Base-by-base conservation (phyloP, 2,329 filamentous ascomycete species). In the Gaeumannomyces sp. region DNA sequence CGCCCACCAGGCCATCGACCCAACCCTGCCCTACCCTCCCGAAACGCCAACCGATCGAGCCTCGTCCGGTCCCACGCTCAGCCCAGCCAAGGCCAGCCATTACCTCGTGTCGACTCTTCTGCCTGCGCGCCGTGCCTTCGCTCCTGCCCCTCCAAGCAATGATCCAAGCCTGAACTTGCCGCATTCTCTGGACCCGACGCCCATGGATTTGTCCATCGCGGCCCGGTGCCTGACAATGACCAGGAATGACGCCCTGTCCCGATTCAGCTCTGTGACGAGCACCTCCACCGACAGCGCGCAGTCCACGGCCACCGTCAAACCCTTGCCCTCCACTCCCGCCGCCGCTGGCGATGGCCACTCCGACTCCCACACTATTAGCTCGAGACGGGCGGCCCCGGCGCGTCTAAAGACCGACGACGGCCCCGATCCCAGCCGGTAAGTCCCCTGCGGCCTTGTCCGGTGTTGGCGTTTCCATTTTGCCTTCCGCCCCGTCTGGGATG, bases 221-320 rank as follows among this genome's bases (percentile, higher is more conserved):
- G 60, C 65, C 50, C 61, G n/a, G 65, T 67, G 65, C 65, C 65
- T 64, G 77, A 85, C 78, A 77, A 91, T 91, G 89, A 85, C 87
- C 78, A 85, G 83, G 77, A 85, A 88, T 79, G 87, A 90, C 74
- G 79, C 80, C 72, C 77, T 77, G 72, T 81, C 81, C 77, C 88
- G 87, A 78, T 84, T 89, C 82, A 87, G 83, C 79, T 88, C 87
- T 69, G 79, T 83, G 69, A 85, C 85, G 78, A 87, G 85, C 81
- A 84, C 84, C 69, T 86, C 84, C 78, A 85, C 84, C 72, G 83
- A 86, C 71, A 90, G 87, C 79, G 85, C 83, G 76, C 83, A 84
- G 71, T 90, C 88, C 67, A 83, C 82, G 72, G 83, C 86, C 72
- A 92, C 89, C 56, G 78, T 87, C 69, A 86, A 82, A 76, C 81